A percentile compares a stretch with the other conserved stretches of the same genome.
Evolutionary conservation across 2,329 filamentous ascomycete genomes (phyloP).

Genomic region (Huntiella savannae): DNA sequence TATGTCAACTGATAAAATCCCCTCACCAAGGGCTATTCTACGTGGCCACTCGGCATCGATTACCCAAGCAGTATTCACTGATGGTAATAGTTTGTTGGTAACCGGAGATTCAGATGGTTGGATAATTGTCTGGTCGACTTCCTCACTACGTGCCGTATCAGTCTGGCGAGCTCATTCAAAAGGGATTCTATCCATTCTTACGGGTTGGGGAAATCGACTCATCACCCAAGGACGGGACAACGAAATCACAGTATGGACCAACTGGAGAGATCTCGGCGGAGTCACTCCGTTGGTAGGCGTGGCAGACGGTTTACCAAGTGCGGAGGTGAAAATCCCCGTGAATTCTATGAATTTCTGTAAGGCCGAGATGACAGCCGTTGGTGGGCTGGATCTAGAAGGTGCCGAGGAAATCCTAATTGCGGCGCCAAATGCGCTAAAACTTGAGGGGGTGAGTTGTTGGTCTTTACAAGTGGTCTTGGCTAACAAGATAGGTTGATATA

Average conservation of each 20-base stretch:
- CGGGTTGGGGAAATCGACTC: conserved; percentile 50
- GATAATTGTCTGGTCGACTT: conserved; percentile 68
- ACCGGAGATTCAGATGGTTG: conserved; percentile 85
- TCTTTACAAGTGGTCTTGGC: background rate
- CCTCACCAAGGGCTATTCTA: conserved; percentile 41
- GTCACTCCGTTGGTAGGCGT: conserved; percentile 35
- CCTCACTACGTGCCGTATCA: conserved; percentile 59
- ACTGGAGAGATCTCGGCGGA: conserved; percentile 27
- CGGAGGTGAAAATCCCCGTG: conserved; percentile 66
- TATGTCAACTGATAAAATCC: background rate
- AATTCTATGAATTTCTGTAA: conserved; percentile 93
- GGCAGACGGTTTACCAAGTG: conserved; percentile 39
- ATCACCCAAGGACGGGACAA: conserved; percentile 76
- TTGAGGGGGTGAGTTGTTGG: conserved; percentile 39
- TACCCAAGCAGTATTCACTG: conserved; percentile 56
- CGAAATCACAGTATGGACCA: conserved; percentile 62
- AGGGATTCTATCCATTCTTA: conserved; percentile 54
- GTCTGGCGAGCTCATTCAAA: conserved; percentile 76
- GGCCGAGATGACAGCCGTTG: conserved; percentile 16
- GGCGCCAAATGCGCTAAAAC: conserved; percentile 58
- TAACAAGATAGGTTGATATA: conserved; percentile 45
- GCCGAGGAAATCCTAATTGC: conserved; percentile 43
- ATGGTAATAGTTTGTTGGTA: conserved; percentile 53
- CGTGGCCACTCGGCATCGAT: conserved; percentile 71
- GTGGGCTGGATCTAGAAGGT: conserved; percentile 13